Evolutionary conservation across 148 eudicot genomes (phyloP).

Genomic region (Camellia sinensis): DNA sequence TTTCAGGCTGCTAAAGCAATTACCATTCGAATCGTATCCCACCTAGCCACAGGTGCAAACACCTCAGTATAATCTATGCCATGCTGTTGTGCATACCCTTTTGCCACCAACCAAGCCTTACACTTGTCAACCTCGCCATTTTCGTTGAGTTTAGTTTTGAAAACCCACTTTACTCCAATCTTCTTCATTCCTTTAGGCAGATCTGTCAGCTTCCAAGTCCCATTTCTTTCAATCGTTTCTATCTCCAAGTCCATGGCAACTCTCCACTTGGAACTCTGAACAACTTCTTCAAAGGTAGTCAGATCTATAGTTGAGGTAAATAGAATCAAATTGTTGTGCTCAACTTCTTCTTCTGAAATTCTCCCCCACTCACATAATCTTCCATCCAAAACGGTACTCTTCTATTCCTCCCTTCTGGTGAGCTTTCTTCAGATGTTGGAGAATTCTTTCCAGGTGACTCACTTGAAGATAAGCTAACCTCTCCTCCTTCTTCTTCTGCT

Average conservation of each 20-base stretch:
- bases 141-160: background rate
- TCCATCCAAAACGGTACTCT: background rate
- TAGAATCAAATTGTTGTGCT: background rate
- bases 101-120: background rate
- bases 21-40: background rate
- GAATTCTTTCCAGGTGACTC: background rate
- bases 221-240: background rate
- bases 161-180: background rate
- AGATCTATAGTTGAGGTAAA: background rate
- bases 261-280: background rate
- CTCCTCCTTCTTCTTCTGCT: background rate
- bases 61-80: background rate
- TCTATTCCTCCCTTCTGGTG: too few species aligned
- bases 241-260: conserved; percentile 10
- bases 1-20: background rate
- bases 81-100: too few species aligned
- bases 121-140: background rate
- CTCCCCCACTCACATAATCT: background rate
- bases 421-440: too few species aligned
- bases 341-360: background rate
- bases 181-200: background rate
- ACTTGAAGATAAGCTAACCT: background rate
- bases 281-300: background rate
- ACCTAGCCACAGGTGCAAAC: background rate
- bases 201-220: conserved; percentile 6